Evolutionary conservation across 768 basidiomycete genomes (phyloP), one percentile per base, ranked within the genome.

Genomic region (Agaricus subrufescens): DNA sequence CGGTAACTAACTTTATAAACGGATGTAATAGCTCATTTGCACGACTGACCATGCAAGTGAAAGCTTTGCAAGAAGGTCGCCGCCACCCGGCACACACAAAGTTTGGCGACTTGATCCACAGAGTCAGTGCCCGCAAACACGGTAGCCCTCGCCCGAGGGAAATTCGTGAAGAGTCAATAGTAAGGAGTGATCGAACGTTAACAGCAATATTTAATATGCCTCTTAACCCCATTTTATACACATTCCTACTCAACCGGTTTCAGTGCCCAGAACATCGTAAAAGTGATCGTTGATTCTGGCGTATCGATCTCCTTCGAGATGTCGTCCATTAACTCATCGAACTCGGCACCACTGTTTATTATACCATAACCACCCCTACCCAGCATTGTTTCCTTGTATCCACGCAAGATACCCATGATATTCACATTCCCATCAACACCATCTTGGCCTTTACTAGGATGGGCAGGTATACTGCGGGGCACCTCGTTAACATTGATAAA

Each of bases 351-450:
- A 27, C 46, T 48, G 25, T 12, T 48, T 11, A 55, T 46, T 11
- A 55, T 30, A 25, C 46, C 46, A n/a, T 48, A 55, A 19, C 54
- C 54, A 39, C 46, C 46, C n/a, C 25, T 27, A 11, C 48, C 38
- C 25, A 55, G 30, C 3, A 48, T 29, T 29, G 54, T 37, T 5
- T 25, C 6, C 37, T 48, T 55, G 15, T 47, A 40, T 4, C 54
- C 37, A 14, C 54, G 54, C 1, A 48, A 5, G 8, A 46, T 34
- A 4, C 31, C 44, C 19, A 54, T 15, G 30, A 54, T 46, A 34
- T 54, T 54, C 6, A 37, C 52, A 31, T 38, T 54, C 23, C 45
- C 45, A 10, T 45, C 52, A 46, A 54, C 27, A 3, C 52, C 52
- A 11, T 54, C 31, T 38, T 26, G 44, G 4, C 52, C 52, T 23